These are phyloP conservation scores for Hygrophorus pudorinus DNA, from an alignment of 768 basidiomycete genomes.

Conservation along the genomic window DNA sequence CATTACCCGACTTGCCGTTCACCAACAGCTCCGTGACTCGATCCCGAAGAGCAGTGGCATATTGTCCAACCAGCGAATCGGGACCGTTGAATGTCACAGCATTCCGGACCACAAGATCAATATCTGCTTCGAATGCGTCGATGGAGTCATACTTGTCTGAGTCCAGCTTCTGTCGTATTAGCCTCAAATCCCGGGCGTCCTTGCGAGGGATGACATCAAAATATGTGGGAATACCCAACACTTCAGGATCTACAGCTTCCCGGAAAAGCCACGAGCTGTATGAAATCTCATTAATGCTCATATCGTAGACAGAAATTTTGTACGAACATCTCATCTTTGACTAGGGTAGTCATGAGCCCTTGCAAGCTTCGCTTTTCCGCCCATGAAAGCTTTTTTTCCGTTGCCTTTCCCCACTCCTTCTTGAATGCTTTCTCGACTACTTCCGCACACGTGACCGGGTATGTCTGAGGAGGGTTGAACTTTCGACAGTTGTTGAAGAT, in stretches of 20 bases:
- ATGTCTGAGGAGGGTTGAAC: conserved; percentile 83
- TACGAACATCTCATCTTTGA: conserved; percentile 57
- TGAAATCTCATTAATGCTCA: conserved; percentile 4
- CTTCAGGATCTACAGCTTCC: conserved; percentile 82
- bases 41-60: conserved; percentile 41
- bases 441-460: conserved; percentile 63
- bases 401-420: conserved; percentile 77
- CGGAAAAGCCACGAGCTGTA: conserved; percentile 68
- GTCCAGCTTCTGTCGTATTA: conserved; percentile 75
- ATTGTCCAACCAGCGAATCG: conserved; percentile 67
- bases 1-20: conserved; percentile 34
- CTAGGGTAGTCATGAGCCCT: conserved; percentile 56
- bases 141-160: conserved; percentile 71
- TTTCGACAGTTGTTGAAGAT: conserved; percentile 84
- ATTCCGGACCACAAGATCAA: conserved; percentile 82
- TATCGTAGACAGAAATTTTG: conserved; percentile 7
- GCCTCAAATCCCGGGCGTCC: conserved; percentile 78
- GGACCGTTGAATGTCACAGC: conserved; percentile 82
- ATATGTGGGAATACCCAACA: conserved; percentile 78
- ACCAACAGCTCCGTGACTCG: conserved; percentile 46
- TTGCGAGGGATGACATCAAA: conserved; percentile 77
- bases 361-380: conserved; percentile 74
- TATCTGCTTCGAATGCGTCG: conserved; percentile 75
- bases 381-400: conserved; percentile 63
- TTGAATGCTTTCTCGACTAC: conserved; percentile 65